Conservation (phyloP, 441 rosid genomes). For the Pelargonium fulgidum region DNA sequence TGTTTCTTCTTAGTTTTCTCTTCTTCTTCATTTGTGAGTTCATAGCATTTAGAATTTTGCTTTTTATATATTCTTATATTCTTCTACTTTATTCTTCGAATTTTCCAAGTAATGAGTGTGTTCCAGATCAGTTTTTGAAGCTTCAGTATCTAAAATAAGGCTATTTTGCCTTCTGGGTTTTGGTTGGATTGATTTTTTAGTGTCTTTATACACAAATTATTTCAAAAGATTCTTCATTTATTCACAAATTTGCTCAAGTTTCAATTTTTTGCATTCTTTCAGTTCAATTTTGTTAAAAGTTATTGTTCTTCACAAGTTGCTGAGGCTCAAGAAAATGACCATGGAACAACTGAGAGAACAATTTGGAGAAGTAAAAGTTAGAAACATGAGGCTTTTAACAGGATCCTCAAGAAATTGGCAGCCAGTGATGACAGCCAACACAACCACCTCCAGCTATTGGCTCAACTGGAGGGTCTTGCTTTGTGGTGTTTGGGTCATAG, state of each 20-base stretch:
- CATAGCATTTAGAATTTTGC: background rate
- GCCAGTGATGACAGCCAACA: slow-evolving; percentile 48
- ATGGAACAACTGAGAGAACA: slow-evolving; percentile 7
- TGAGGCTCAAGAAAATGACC: slow-evolving; percentile 6
- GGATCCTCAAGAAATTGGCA: slow-evolving; percentile 56
- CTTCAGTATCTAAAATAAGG: slow-evolving; percentile 5
- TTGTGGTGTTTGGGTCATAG: slow-evolving; percentile 47
- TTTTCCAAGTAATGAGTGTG: background rate
- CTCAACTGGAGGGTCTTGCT: slow-evolving; percentile 60
- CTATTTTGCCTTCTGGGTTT: slow-evolving; percentile 15
- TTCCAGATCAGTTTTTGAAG: slow-evolving; percentile 5
- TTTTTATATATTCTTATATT: background rate
- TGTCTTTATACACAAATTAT: background rate
- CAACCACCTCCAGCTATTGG: slow-evolving; percentile 49
- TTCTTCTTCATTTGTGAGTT: background rate
- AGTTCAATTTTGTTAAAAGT: background rate
- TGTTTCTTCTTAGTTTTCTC: too few species aligned
- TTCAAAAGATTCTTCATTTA: background rate
- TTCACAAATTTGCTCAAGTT: background rate
- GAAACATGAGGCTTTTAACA: slow-evolving; percentile 43
- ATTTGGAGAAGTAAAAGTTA: slow-evolving; percentile 20
- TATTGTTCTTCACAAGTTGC: background rate
- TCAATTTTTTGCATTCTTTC: background rate
- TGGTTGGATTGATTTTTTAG: slow-evolving; percentile 1
- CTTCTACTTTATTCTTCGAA: background rate